Conservation (phyloP, 2,329 filamentous ascomycete species). For the Emergomyces pasteurianus region DNA sequence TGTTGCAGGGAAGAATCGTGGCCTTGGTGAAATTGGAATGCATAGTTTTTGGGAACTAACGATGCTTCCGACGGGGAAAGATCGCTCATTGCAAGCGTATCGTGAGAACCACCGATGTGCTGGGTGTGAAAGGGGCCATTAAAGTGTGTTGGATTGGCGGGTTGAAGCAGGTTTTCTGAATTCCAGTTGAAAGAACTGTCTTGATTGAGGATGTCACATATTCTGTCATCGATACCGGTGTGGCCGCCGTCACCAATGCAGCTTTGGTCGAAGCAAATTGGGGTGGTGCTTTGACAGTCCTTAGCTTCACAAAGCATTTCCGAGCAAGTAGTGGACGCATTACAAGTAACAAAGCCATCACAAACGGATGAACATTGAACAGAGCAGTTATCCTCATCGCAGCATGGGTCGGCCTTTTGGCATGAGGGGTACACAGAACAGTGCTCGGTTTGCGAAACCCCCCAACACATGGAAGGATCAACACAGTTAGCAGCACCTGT, state of each 20-base stretch:
- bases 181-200: constrained; percentile 21
- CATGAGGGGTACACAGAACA: constrained; percentile 14
- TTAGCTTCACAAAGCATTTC: constrained; percentile 20
- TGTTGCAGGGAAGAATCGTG: not conserved
- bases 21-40: constrained; percentile 9
- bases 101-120: constrained; percentile 2
- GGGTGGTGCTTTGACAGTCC: constrained; percentile 19
- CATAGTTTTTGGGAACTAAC: not conserved
- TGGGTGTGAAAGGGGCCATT: constrained; percentile 10
- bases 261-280: constrained; percentile 28
- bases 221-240: constrained; percentile 14
- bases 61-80: constrained; percentile 5
- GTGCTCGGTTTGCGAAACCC: constrained; percentile 19
- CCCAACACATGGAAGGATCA: constrained; percentile 17
- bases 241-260: constrained; percentile 21
- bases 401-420: constrained; percentile 19
- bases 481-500: constrained; percentile 14
- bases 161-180: constrained; percentile 16
- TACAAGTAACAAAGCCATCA: constrained; percentile 31
- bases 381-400: constrained; percentile 28
- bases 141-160: constrained; percentile 12
- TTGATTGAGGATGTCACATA: constrained; percentile 24
- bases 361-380: constrained; percentile 29
- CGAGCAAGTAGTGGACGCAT: constrained; percentile 27
- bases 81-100: constrained; percentile 7